Conservation (phyloP, 73 alveolate genomes). For the Blepharisma stoltei region DNA sequence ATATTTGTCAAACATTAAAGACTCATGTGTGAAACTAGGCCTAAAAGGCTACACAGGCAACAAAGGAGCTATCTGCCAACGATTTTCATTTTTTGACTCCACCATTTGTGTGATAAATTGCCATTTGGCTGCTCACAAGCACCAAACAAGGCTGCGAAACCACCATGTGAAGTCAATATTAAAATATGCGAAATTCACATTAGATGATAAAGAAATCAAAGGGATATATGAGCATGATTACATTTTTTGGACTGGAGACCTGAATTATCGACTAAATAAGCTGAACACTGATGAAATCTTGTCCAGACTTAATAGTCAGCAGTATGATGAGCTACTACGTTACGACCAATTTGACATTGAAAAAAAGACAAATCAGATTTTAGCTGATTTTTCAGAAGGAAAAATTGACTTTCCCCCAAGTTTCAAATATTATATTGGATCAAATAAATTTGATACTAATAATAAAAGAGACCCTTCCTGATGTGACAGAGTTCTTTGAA, state of each 20-base stretch:
- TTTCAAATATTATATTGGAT: not conserved
- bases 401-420: not conserved
- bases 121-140: constrained; percentile 27
- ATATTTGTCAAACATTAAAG: not conserved
- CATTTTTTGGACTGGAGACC: not conserved
- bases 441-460: not conserved
- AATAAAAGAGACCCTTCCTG: not conserved
- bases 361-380: not conserved
- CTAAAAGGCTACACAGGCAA: constrained; percentile 14
- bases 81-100: not conserved
- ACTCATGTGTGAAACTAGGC: not conserved
- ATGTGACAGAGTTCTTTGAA: not conserved
- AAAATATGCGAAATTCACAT: not conserved
- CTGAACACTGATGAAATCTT: not conserved
- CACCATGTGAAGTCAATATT: not conserved
- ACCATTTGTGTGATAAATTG: constrained; percentile 10
- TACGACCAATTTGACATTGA: not conserved
- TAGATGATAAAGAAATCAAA: not conserved
- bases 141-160: not conserved
- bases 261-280: not conserved
- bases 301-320: not conserved
- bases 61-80: not conserved
- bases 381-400: constrained; percentile 24
- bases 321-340: not conserved
- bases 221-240: constrained; percentile 6